Conservation (phyloP, 805 yeast genomes). For the Ogataea thermomethanolica region DNA sequence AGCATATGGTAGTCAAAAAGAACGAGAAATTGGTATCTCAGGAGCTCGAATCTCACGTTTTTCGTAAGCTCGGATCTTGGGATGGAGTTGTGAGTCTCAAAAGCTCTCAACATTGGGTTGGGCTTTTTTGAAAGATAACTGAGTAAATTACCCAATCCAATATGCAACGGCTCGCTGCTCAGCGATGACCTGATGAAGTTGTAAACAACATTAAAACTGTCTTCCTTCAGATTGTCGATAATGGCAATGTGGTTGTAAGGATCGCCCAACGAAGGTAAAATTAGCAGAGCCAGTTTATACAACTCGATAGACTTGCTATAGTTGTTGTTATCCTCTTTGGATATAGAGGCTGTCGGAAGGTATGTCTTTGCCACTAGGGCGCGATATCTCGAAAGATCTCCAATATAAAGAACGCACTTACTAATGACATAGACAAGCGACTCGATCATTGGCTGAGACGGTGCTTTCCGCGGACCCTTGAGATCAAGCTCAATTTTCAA, state of each 20-base stretch:
- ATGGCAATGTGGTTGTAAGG: conserved; percentile 61
- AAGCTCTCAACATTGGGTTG: conserved; percentile 27
- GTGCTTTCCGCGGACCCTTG: conserved; percentile 4
- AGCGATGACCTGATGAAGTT: conserved; percentile 55
- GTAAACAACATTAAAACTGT: conserved; percentile 45
- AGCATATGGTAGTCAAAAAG: conserved; percentile 37
- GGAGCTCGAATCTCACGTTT: conserved; percentile 31
- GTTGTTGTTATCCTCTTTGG: conserved; percentile 38
- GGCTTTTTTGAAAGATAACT: conserved; percentile 35
- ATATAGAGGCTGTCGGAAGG: conserved; percentile 29
- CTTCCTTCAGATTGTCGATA: conserved; percentile 47
- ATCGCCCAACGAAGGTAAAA: conserved; percentile 68
- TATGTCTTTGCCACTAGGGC: conserved; percentile 45
- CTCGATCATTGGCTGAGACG: conserved; percentile 18
- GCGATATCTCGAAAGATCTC: conserved; percentile 57
- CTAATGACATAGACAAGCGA: conserved; percentile 42
- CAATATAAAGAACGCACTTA: conserved; percentile 50
- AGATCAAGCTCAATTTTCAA: conserved; percentile 15
- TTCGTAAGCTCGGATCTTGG: conserved; percentile 30
- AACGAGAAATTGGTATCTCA: conserved; percentile 32
- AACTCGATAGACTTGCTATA: conserved; percentile 43
- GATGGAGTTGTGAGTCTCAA: conserved; percentile 25
- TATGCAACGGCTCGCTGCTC: conserved; percentile 46
- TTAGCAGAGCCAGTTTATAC: conserved; percentile 50
- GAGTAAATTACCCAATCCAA: conserved; percentile 47